Percentiles rank a stretch among this genome's conserved stretches.
Conservation (phyloP, 192 early-diverging fungal genomes). For the Allomyces javanicus region DNA sequence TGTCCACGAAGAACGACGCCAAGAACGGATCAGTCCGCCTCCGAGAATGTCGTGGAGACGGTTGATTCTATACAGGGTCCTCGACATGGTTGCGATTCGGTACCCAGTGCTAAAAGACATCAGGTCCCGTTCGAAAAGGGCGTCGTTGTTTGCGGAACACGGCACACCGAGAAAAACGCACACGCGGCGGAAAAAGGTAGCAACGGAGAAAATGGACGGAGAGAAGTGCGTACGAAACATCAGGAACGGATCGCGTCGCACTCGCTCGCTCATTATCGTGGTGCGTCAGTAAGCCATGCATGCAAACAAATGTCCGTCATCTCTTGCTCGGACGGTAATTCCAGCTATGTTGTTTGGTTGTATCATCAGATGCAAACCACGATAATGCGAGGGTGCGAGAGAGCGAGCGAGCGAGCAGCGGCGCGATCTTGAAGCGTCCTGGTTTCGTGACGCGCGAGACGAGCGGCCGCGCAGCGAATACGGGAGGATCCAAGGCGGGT, state of each 20-base stretch:
- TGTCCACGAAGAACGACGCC: too few species aligned
- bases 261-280: background rate
- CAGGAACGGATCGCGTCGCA: too few species aligned
- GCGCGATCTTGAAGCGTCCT: too few species aligned
- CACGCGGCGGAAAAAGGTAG: background rate
- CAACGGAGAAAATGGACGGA: background rate
- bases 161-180: too few species aligned
- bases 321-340: background rate
- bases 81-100: background rate
- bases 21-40: background rate
- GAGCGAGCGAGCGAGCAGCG: background rate
- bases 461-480: too few species aligned
- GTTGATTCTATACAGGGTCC: background rate
- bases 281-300: background rate
- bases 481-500: too few species aligned
- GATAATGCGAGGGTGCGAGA: background rate
- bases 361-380: background rate
- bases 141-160: too few species aligned
- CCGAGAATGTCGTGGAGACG: background rate
- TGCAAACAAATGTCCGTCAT: background rate
- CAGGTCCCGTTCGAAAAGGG: background rate
- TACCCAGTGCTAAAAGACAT: constrained; percentile 1
- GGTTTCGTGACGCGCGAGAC: too few species aligned
- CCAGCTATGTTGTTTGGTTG: background rate
- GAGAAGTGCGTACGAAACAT: too few species aligned